phyloP scores from a whole-genome alignment of 2,329 filamentous ascomycete genomes.

The Aspergillus versicolor region DNA sequence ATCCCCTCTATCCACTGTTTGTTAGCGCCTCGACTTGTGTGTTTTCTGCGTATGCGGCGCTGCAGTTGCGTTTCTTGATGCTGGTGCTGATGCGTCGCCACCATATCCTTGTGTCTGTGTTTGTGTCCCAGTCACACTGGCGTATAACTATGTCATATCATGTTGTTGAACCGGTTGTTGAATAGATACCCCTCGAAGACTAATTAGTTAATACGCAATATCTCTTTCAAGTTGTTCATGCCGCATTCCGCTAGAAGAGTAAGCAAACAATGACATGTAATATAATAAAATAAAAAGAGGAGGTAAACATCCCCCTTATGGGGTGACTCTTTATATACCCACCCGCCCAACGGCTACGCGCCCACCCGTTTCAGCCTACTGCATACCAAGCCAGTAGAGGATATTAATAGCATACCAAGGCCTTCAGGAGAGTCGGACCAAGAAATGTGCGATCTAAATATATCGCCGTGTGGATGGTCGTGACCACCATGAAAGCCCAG shows the following conservation, averaged over 20 bases:
- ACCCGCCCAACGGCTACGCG: not conserved
- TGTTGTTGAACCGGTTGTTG: not conserved
- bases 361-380: slow-evolving; percentile 5
- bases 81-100: no score
- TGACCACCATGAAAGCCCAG: not conserved
- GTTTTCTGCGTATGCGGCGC: not conserved
- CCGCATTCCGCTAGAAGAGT: not conserved
- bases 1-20: no score
- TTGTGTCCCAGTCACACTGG: not conserved
- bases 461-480: not conserved
- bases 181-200: slow-evolving; percentile 5
- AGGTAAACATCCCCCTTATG: no score
- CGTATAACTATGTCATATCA: not conserved
- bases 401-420: slow-evolving; percentile 3
- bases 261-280: not conserved
- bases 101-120: no score
- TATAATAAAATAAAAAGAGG: not conserved
- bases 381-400: not conserved
- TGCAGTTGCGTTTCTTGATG: not conserved
- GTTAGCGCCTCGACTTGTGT: not conserved
- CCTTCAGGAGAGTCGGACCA: not conserved
- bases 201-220: not conserved
- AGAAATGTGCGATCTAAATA: not conserved
- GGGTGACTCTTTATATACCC: not conserved
- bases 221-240: not conserved